Evolutionary conservation across 208 protist species (phyloP), one percentile per base, ranked within the genome.

Genomic region (Crithidia expoeki): DNA sequence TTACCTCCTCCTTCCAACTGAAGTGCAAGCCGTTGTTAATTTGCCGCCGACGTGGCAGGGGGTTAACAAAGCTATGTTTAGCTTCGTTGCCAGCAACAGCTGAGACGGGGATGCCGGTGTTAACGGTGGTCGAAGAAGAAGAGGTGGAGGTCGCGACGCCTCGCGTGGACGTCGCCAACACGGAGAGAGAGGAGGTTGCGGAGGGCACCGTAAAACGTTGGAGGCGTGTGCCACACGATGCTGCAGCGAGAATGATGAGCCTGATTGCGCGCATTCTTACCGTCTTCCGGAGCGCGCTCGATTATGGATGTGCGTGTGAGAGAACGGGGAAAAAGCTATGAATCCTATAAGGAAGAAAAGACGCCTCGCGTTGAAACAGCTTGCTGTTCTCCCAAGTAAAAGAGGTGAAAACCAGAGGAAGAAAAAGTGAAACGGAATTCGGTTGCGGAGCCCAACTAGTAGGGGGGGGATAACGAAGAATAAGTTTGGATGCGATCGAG

Each of bases 1-100:
- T 46, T 58, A 85, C 76, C 60, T 93, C 88, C 23, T 83, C 68
- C 11, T 59, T 72, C 92, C 92, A 96, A 61, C 90, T 68, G 28
- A 82, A 78, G 34, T 83, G 74, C 12, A 93, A 68, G 4, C 81
- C 80, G 30, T 53, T 33, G 7, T 53, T 55, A 51, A 96, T 92
- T 58, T 96, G 92, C 25, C 62, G 51, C 9, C 73, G 69, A 12
- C 76, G 68, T 10, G 82, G 83, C 49, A 86, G 69, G 23, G 72
- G 49, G 42, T 81, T 82, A n/a, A 55, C n/a, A 11, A 46, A 46
- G 44, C 16, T 44, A 11, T 2, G 14, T 0, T 40, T n/a, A 0
- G 34, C 1, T n/a, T 19, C 10, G 2, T 40, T 14, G 21, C 21
- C 4, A 2, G 47, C 21, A 12, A 55, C 28, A 19, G 32, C 23